A percentile compares a stretch with the other conserved stretches of the same genome.
phyloP scores from a whole-genome alignment of 78 protist genomes.

The Parvularia atlantis region DNA sequence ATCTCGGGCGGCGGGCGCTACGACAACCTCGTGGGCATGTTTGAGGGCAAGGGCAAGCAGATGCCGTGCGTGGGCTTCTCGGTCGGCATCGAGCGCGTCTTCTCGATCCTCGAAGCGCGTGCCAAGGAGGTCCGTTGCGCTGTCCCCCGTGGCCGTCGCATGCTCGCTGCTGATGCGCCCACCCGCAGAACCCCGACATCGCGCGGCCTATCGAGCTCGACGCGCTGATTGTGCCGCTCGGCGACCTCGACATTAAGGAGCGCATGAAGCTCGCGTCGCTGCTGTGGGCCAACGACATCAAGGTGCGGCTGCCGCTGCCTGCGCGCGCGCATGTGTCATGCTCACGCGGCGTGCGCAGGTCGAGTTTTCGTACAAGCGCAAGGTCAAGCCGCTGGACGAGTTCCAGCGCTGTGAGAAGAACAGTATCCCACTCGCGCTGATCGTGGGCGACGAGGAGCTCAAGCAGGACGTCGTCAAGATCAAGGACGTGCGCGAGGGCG shows the following conservation, averaged over 20 bases:
- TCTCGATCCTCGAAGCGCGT: conserved; percentile 47
- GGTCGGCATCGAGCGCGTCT: conserved; percentile 86
- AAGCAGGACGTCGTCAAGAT: conserved; percentile 30
- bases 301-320: neutral
- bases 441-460: conserved; percentile 66
- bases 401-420: conserved; percentile 31
- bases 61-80: conserved; percentile 86
- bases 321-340: neutral
- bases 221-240: conserved; percentile 38
- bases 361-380: conserved; percentile 17
- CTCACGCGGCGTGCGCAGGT: neutral
- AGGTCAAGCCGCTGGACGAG: conserved; percentile 45
- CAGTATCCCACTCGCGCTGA: conserved; percentile 38
- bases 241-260: conserved; percentile 31
- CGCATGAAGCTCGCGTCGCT: conserved; percentile 29
- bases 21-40: conserved; percentile 84
- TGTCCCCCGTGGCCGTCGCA: neutral
- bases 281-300: conserved; percentile 69
- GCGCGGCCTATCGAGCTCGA: conserved; percentile 24
- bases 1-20: conserved; percentile 93
- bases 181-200: neutral
- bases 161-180: conserved; percentile 3
- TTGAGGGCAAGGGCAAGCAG: conserved; percentile 20
- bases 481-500: no score
- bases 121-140: neutral